These are phyloP conservation scores for Austroboletus novae-zelandiae DNA, from an alignment of 1,284 basidiomycete species.

Conservation along the genomic window DNA sequence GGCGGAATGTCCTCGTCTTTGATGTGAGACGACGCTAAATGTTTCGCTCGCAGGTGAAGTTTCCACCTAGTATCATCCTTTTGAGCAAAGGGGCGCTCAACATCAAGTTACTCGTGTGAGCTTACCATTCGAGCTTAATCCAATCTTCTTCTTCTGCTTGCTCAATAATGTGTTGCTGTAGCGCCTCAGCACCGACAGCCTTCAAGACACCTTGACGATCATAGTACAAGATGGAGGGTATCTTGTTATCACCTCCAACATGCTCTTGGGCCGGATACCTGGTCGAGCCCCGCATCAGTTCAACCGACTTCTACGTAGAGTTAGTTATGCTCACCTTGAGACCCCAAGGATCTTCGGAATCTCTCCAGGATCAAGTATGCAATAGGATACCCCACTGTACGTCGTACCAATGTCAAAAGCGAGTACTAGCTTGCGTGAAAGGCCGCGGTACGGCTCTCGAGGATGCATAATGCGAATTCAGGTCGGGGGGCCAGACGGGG, in stretches of 20 bases:
- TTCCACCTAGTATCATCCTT: slow-evolving; percentile 50
- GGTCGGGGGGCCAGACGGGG: neutral
- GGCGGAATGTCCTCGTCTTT: slow-evolving; percentile 36
- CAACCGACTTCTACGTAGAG: neutral
- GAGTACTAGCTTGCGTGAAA: slow-evolving; percentile 38
- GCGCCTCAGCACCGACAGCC: slow-evolving; percentile 50
- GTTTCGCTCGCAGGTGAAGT: slow-evolving; percentile 45
- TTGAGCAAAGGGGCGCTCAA: neutral
- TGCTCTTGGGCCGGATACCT: slow-evolving; percentile 44
- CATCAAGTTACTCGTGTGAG: neutral
- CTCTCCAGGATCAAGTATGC: slow-evolving; percentile 44
- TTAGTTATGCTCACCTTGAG: slow-evolving; percentile 31
- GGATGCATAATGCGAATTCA: slow-evolving; percentile 21
- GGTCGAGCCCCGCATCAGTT: slow-evolving; percentile 1
- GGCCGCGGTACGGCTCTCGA: slow-evolving; percentile 30
- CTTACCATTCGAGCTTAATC: slow-evolving; percentile 49
- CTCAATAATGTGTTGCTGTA: slow-evolving; percentile 37
- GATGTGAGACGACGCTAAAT: slow-evolving; percentile 25
- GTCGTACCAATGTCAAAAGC: slow-evolving; percentile 33
- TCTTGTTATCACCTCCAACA: slow-evolving; percentile 45
- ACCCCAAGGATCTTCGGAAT: slow-evolving; percentile 45
- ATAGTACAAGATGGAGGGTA: slow-evolving; percentile 58
- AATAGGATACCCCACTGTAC: slow-evolving; percentile 48
- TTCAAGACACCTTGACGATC: slow-evolving; percentile 39
- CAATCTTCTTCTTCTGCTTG: slow-evolving; percentile 45